Evolutionary conservation across 306 rosid genomes (phyloP).

Genomic region (Castanea crenata): DNA sequence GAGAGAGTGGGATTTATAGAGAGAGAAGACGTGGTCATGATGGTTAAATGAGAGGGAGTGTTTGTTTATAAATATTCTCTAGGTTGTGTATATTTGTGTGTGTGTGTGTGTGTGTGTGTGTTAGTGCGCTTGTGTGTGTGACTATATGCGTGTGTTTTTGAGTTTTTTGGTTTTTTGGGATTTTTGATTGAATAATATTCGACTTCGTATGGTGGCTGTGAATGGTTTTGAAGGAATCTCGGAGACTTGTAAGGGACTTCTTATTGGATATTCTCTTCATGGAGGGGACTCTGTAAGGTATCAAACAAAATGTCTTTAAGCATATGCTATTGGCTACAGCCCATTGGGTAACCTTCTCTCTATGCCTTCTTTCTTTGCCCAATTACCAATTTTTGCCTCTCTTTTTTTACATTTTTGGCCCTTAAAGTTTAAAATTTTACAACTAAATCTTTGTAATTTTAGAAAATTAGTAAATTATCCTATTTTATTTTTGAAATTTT

Average conservation of each 20-base stretch:
- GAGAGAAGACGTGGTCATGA: constrained; percentile 51
- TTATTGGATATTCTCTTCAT: constrained; percentile 49
- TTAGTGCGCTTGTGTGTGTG: constrained; percentile 13
- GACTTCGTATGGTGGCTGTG: background rate
- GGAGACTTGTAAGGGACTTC: background rate
- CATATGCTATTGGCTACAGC: constrained; percentile 37
- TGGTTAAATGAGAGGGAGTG: background rate
- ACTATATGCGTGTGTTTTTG: background rate
- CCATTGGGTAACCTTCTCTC: background rate
- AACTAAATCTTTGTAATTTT: too few species aligned
- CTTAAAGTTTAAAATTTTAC: too few species aligned
- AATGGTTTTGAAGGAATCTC: constrained; percentile 26
- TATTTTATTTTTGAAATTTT: too few species aligned
- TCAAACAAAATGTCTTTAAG: constrained; percentile 27
- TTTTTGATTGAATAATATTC: background rate
- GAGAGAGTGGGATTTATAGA: constrained; percentile 71
- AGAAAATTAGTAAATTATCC: too few species aligned
- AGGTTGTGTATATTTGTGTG: background rate
- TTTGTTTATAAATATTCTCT: background rate
- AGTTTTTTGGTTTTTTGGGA: background rate
- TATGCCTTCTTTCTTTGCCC: background rate
- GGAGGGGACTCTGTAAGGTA: constrained; percentile 23
- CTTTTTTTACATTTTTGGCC: too few species aligned
- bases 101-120: background rate
- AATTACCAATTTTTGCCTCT: too few species aligned